phyloP scores from a whole-genome alignment of 768 basidiomycete species.

The Tubosaeta brunneosetosa region DNA sequence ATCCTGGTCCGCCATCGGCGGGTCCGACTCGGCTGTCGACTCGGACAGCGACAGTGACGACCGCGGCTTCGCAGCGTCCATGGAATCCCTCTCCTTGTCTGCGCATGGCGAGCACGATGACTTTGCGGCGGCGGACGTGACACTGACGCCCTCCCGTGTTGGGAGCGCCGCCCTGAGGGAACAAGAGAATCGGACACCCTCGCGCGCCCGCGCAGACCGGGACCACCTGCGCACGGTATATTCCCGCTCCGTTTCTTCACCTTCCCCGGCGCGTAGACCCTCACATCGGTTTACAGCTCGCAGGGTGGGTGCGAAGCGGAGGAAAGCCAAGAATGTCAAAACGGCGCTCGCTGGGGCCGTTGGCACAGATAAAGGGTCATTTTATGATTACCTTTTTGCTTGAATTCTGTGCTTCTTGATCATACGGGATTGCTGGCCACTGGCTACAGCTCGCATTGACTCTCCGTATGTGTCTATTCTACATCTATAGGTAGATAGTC shows the following conservation, averaged over 20 bases:
- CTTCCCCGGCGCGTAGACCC: conserved; percentile 45
- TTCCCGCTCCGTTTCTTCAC: conserved; percentile 46
- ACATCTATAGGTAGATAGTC: conserved; percentile 1
- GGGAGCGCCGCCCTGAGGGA: no score
- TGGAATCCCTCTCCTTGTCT: conserved; percentile 33
- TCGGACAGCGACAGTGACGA: conserved; percentile 28
- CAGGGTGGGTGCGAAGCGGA: conserved; percentile 10
- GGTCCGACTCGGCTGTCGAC: conserved; percentile 29
- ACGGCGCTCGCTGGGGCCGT: conserved; percentile 14
- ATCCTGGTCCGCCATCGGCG: conserved; percentile 37
- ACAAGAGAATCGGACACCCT: not conserved
- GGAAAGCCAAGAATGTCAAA: conserved; percentile 14
- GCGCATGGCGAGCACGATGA: conserved; percentile 19
- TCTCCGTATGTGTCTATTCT: not conserved
- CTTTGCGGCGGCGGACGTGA: conserved; percentile 6
- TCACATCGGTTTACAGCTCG: conserved; percentile 22
- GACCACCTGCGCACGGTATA: conserved; percentile 30
- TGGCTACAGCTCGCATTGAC: not conserved
- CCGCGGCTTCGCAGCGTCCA: conserved; percentile 29
- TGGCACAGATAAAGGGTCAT: conserved; percentile 20
- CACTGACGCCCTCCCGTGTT: not conserved
- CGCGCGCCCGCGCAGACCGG: conserved; percentile 17
- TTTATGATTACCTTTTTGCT: conserved; percentile 45
- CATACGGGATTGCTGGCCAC: not conserved
- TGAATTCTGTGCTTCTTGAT: conserved; percentile 12